phyloP scores from a whole-genome alignment of 371 early-diverging fungal genomes.

The Blastocladiella emersonii region DNA sequence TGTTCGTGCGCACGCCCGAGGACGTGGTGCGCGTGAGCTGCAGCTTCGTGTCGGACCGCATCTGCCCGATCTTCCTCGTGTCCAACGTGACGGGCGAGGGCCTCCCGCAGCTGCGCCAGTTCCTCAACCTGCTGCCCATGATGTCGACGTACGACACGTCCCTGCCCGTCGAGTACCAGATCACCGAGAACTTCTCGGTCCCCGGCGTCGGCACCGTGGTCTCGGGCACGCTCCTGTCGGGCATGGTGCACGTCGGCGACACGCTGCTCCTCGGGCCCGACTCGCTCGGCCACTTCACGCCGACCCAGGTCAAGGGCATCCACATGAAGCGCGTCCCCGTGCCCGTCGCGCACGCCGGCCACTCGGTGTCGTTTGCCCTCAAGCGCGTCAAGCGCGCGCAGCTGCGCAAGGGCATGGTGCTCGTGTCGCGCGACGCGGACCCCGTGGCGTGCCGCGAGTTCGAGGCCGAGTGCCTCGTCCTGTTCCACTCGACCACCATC shows the following conservation, averaged over 20 bases:
- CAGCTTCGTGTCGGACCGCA: conserved; percentile 10
- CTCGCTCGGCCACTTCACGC: conserved; percentile 54
- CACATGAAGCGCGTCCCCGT: conserved; percentile 75
- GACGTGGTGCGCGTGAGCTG: conserved; percentile 66
- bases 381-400: conserved; percentile 63
- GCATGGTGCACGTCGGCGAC: conserved; percentile 66
- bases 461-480: conserved; percentile 77
- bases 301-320: conserved; percentile 66
- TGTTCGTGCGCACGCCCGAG: conserved; percentile 57
- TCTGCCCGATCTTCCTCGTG: conserved; percentile 87
- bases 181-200: conserved; percentile 79
- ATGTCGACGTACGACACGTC: conserved; percentile 46
- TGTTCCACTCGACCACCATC: conserved; percentile 76
- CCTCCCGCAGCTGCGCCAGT: conserved; percentile 59
- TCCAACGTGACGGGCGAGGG: conserved; percentile 86
- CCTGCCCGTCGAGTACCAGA: conserved; percentile 55
- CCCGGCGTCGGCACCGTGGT: conserved; percentile 83
- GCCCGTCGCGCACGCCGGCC: conserved; percentile 64
- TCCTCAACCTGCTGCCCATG: conserved; percentile 66
- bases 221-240: conserved; percentile 44
- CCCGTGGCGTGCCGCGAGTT: conserved; percentile 58
- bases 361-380: conserved; percentile 68
- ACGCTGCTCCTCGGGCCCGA: conserved; percentile 77
- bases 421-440: conserved; percentile 35
- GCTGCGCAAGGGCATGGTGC: conserved; percentile 81